These are phyloP conservation scores for Byssothecium circinans DNA, from an alignment of 2,329 filamentous ascomycete genomes.

Conservation along the genomic window DNA sequence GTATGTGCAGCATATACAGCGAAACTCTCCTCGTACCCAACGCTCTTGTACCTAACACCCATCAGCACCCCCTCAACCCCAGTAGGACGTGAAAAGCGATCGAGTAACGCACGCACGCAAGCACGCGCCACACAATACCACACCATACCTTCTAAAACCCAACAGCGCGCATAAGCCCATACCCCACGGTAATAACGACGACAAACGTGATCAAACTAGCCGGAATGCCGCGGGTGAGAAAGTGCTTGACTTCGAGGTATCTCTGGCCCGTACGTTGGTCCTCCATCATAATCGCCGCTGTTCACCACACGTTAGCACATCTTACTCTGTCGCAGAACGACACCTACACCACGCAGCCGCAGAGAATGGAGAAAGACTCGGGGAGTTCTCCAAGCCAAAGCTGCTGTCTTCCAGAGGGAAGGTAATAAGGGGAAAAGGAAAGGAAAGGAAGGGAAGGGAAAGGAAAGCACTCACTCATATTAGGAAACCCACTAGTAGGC, in stretches of 20 bases:
- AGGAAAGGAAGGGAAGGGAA: slow-evolving; percentile 2
- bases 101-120: neutral
- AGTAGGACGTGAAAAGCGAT: no score
- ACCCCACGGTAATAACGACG: slow-evolving; percentile 86
- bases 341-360: no score
- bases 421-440: no score
- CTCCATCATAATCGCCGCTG: slow-evolving; percentile 99
- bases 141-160: slow-evolving; percentile 57
- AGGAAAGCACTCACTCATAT: slow-evolving; percentile 81
- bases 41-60: no score
- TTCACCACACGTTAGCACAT: slow-evolving; percentile 16
- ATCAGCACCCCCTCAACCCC: no score
- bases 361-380: no score
- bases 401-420: no score
- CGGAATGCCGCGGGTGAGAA: slow-evolving; percentile 90
- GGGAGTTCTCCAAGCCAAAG: no score
- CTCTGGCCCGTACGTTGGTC: slow-evolving; percentile 86
- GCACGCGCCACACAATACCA: neutral
- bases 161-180: slow-evolving; percentile 80
- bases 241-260: slow-evolving; percentile 90
- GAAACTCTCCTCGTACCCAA: no score
- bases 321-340: no score
- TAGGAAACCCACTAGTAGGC: slow-evolving; percentile 94
- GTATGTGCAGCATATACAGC: no score
- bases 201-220: slow-evolving; percentile 78